A percentile compares a stretch with the other conserved stretches of the same genome.
These are phyloP conservation scores for Clitopilus passeckerianus DNA, from an alignment of 768 basidiomycete genomes.

Conservation along the genomic window DNA sequence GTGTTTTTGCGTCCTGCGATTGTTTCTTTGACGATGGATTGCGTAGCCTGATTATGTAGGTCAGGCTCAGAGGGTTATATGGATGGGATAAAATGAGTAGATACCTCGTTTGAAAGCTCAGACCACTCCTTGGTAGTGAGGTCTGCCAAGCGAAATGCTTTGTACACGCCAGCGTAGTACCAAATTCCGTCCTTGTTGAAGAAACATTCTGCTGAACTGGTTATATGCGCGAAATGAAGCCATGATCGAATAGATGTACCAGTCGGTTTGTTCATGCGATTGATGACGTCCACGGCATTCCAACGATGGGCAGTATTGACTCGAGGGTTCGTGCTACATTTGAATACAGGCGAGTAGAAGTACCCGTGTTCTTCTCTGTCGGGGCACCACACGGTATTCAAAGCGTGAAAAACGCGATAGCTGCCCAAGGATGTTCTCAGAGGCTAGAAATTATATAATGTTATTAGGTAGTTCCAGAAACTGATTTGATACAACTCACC, in stretches of 20 bases:
- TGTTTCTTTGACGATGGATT: constrained; percentile 68
- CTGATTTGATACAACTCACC: constrained; percentile 31
- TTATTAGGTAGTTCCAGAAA: constrained; percentile 1
- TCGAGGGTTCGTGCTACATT: constrained; percentile 76
- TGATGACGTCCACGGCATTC: constrained; percentile 58
- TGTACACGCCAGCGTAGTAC: constrained; percentile 84
- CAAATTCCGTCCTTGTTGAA: constrained; percentile 76
- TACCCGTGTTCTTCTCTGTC: constrained; percentile 83
- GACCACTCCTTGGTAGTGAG: constrained; percentile 67
- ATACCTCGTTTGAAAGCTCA: constrained; percentile 58
- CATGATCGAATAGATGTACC: constrained; percentile 30
- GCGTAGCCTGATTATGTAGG: constrained; percentile 43
- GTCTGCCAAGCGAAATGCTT: constrained; percentile 59
- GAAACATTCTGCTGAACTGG: constrained; percentile 56
- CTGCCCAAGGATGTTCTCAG: constrained; percentile 57
- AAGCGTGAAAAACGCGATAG: constrained; percentile 62
- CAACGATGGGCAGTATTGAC: constrained; percentile 75
- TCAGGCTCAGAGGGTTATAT: background rate
- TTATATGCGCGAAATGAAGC: too few species aligned
- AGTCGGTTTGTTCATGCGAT: constrained; percentile 55
- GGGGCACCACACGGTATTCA: constrained; percentile 74
- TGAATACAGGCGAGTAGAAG: constrained; percentile 67
- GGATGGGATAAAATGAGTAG: too few species aligned
- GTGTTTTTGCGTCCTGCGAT: constrained; percentile 66
- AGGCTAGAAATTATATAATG: constrained; percentile 29